These are phyloP conservation scores for Ceratobasidium sp. DNA, from an alignment of 1,284 basidiomycete genomes.

Conservation along the genomic window DNA sequence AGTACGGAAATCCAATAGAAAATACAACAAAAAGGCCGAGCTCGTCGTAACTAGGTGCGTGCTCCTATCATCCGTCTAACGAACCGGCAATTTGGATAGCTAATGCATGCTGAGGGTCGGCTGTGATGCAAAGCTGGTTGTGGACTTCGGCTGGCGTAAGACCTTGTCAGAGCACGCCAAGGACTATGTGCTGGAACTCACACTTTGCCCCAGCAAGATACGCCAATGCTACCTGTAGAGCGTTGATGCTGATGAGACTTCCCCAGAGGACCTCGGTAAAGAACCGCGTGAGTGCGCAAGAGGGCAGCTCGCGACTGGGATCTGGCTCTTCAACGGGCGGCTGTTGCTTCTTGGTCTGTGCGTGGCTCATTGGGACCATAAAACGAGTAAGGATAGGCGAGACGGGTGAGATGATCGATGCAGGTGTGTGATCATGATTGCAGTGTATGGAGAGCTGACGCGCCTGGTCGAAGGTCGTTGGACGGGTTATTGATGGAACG, in stretches of 20 bases:
- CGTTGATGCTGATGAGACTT: slow-evolving; percentile 39
- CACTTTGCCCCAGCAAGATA: slow-evolving; percentile 36
- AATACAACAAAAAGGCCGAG: neutral
- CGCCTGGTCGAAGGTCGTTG: no score
- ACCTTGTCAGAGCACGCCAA: neutral
- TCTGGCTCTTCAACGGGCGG: no score
- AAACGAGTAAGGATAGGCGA: no score
- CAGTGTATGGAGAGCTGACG: no score
- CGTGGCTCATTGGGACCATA: no score
- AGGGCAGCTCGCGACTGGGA: no score
- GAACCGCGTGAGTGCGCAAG: no score
- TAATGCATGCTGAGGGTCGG: neutral
- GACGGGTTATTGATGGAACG: no score
- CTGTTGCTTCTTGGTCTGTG: no score
- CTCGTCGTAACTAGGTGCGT: neutral
- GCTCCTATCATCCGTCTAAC: neutral
- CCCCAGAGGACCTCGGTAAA: slow-evolving; percentile 41
- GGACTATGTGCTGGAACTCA: neutral
- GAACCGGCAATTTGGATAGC: slow-evolving; percentile 21
- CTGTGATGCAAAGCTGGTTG: slow-evolving; percentile 8
- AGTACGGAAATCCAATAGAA: slow-evolving; percentile 56
- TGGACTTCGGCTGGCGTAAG: slow-evolving; percentile 17
- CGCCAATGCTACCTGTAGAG: no score
- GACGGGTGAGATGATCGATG: no score
- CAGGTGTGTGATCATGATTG: no score